Percentiles rank a stretch among this genome's conserved stretches.
These are phyloP conservation scores for Colletotrichum musicola DNA, from an alignment of 2,329 filamentous ascomycete genomes.

Conservation along the genomic window DNA sequence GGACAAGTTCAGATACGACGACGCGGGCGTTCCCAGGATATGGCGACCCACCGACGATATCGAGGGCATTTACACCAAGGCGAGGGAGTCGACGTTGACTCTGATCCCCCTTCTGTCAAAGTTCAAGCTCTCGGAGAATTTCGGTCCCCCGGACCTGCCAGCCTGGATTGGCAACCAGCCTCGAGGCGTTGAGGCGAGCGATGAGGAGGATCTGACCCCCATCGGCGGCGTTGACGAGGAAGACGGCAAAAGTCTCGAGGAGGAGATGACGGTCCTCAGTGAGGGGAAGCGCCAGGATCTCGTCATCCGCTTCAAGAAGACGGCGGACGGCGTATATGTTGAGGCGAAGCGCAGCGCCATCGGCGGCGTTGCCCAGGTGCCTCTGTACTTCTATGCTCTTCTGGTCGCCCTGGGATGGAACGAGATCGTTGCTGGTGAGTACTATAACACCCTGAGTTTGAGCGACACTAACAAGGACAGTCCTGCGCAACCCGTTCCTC, in stretches of 20 bases:
- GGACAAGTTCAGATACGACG: conserved; percentile 98
- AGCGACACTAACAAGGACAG: conserved; percentile 59
- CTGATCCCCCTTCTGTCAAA: conserved; percentile 90
- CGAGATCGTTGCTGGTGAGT: conserved; percentile 91
- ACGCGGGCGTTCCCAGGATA: conserved; percentile 92
- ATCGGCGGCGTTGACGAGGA: conserved; percentile 97
- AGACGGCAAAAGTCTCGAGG: conserved; percentile 92
- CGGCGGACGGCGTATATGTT: conserved; percentile 96
- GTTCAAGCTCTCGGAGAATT: conserved; percentile 83
- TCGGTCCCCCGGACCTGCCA: conserved; percentile 83
- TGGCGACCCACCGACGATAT: conserved; percentile 98
- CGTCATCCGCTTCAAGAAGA: conserved; percentile 96
- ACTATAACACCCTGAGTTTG: neutral
- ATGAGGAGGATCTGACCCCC: conserved; percentile 89
- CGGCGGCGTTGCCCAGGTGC: conserved; percentile 93
- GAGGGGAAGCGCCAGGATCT: conserved; percentile 93
- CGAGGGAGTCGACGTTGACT: conserved; percentile 90
- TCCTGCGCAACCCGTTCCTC: conserved; percentile 92
- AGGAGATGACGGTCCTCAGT: conserved; percentile 95
- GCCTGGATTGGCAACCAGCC: conserved; percentile 87
- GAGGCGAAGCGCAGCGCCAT: conserved; percentile 98
- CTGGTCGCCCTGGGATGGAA: conserved; percentile 97
- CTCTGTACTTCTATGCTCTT: conserved; percentile 92
- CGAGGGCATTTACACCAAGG: conserved; percentile 92
- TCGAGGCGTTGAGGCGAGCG: conserved; percentile 78